Conservation (phyloP, 148 eudicot species). For the Vaccinium myrtillus region DNA sequence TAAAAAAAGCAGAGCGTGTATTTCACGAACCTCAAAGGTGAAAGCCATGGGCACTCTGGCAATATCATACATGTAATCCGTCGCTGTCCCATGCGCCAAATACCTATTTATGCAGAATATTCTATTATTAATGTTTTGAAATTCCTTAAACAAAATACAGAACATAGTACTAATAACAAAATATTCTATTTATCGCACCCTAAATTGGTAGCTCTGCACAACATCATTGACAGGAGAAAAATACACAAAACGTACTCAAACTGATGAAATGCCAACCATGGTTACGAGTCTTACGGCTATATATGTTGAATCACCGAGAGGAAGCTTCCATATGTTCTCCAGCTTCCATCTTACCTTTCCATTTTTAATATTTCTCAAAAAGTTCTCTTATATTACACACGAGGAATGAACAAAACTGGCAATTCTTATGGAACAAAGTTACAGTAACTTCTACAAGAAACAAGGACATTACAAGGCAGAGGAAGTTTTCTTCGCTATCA, state of each 20-base stretch:
- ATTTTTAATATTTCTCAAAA: neutral
- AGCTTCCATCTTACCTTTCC: neutral
- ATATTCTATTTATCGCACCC: neutral
- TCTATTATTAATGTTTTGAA: too few relatives aligned
- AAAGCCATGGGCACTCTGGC: constrained; percentile 96
- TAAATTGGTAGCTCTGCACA: neutral
- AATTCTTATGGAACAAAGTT: neutral
- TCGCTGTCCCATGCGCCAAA: constrained; percentile 96
- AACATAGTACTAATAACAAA: neutral
- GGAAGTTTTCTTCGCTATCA: neutral
- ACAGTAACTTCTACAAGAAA: neutral
- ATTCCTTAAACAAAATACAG: neutral
- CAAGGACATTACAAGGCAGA: neutral
- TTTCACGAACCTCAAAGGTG: constrained; percentile 83
- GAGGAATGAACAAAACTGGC: neutral
- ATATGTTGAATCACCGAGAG: neutral
- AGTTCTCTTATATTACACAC: neutral
- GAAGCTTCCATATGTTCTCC: neutral
- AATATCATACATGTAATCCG: constrained; percentile 87
- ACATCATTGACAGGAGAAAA: neutral
- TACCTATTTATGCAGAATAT: constrained; percentile 44
- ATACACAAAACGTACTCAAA: neutral
- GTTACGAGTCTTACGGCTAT: neutral
- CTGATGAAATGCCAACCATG: neutral
- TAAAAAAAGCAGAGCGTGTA: neutral